A percentile compares a stretch with the other conserved stretches of the same genome.
Evolutionary conservation across 2,329 filamentous ascomycete species (phyloP).

Genomic region (Fusarium praegraminearum): DNA sequence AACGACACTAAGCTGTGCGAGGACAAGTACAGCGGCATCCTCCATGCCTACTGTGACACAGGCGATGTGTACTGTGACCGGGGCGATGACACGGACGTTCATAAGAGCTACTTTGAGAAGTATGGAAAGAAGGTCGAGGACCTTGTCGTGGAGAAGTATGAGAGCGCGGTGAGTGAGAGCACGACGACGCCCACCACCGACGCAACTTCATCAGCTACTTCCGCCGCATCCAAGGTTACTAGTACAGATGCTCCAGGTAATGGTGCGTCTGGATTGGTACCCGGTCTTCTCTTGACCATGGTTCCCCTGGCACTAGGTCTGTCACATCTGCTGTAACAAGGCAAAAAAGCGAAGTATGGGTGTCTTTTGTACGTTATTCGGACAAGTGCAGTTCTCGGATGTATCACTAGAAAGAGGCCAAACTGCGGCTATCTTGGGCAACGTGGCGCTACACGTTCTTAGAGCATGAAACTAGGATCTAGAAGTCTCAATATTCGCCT

Average conservation of each 20-base stretch:
- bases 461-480: background rate
- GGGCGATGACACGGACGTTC: slow-evolving; percentile 49
- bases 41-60: slow-evolving; percentile 57
- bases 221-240: slow-evolving; percentile 2
- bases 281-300: slow-evolving; percentile 14
- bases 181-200: slow-evolving; percentile 15
- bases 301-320: slow-evolving; percentile 19
- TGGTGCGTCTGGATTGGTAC: slow-evolving; percentile 22
- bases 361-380: background rate
- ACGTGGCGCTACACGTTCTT: background rate
- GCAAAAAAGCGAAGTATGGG: rapidly evolving
- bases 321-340: background rate
- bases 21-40: slow-evolving; percentile 50
- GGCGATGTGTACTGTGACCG: slow-evolving; percentile 57
- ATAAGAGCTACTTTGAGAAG: slow-evolving; percentile 52
- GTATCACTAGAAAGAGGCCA: background rate
- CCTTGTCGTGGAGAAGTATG: slow-evolving; percentile 53
- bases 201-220: slow-evolving; percentile 11
- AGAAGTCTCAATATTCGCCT: background rate
- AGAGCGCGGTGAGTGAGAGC: slow-evolving; percentile 31
- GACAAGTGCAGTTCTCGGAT: too few relatives aligned
- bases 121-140: slow-evolving; percentile 53
- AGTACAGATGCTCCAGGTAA: slow-evolving; percentile 22
- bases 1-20: slow-evolving; percentile 53
- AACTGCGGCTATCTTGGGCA: background rate